These are phyloP conservation scores for Fusarium vanettenii DNA, from an alignment of 2,329 filamentous ascomycete genomes.

Conservation along the genomic window DNA sequence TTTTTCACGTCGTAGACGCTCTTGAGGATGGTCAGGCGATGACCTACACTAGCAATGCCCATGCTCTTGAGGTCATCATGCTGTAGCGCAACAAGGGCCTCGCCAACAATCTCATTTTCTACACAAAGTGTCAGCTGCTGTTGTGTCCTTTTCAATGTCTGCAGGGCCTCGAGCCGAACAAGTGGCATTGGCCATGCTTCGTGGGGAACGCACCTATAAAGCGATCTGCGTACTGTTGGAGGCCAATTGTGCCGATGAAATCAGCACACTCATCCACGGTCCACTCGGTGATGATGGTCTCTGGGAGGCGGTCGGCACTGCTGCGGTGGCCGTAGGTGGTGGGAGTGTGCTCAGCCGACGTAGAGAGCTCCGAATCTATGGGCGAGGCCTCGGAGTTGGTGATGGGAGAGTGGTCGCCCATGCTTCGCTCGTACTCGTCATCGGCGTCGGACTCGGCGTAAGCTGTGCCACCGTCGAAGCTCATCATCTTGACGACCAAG, in stretches of 20 bases:
- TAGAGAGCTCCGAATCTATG: constrained; percentile 78
- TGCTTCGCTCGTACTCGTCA: constrained; percentile 84
- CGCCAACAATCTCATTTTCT: constrained; percentile 96
- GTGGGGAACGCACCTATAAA: constrained; percentile 77
- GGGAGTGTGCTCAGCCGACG: constrained; percentile 78
- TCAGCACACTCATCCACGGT: constrained; percentile 89
- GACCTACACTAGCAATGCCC: constrained; percentile 91
- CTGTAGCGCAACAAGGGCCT: constrained; percentile 86
- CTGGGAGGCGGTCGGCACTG: constrained; percentile 74
- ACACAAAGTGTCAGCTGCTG: constrained; percentile 37
- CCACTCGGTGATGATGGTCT: constrained; percentile 83
- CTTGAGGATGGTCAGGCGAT: constrained; percentile 94
- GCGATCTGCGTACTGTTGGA: constrained; percentile 83
- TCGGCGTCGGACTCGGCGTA: constrained; percentile 86
- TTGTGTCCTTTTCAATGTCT: not conserved
- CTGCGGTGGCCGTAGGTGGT: constrained; percentile 79
- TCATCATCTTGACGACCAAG: constrained; percentile 57
- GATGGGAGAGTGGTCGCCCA: constrained; percentile 74
- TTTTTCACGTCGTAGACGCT: constrained; percentile 97
- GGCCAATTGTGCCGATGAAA: constrained; percentile 82
- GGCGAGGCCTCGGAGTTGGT: constrained; percentile 77
- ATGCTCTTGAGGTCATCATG: constrained; percentile 97
- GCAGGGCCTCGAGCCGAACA: not conserved
- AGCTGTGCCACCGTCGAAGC: constrained; percentile 73
- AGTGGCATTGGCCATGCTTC: not conserved